A percentile compares a stretch with the other conserved stretches of the same genome.
phyloP scores from a whole-genome alignment of 257 asterid species.

The Fraxinus cuspidata region DNA sequence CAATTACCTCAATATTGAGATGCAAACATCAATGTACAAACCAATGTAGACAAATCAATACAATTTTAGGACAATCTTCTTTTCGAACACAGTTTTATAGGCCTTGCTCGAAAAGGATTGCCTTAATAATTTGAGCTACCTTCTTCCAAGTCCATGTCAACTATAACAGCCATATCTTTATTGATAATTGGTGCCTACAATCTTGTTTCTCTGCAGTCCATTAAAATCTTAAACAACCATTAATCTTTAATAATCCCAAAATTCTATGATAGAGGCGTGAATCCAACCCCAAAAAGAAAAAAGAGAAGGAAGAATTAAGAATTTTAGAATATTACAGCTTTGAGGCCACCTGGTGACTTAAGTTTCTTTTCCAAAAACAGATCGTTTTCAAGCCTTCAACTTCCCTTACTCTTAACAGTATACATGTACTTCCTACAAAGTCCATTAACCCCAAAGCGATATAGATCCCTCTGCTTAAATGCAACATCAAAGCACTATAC shows the following conservation, averaged over 20 bases:
- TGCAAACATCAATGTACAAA: neutral
- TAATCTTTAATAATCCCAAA: neutral
- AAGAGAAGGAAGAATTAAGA: neutral
- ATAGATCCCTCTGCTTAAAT: neutral
- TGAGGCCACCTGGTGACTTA: neutral
- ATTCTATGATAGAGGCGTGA: neutral
- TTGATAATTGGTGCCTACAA: neutral
- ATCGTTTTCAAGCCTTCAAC: neutral
- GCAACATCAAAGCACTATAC: neutral
- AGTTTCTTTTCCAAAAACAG: neutral
- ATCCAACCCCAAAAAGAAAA: neutral
- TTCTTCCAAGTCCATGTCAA: neutral
- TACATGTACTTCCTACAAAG: neutral
- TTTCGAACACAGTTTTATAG: neutral
- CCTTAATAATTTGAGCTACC: neutral
- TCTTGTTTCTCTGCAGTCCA: neutral
- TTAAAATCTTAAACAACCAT: too few species aligned
- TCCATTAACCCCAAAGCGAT: neutral
- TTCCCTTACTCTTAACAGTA: neutral
- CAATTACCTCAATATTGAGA: slow-evolving; percentile 11
- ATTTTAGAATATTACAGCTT: neutral
- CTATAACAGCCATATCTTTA: neutral
- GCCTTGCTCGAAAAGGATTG: neutral
- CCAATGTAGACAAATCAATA: neutral
- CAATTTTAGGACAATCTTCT: neutral